Conservation (phyloP, 164 flowering plant species). For the Euptelea pleiosperma region DNA sequence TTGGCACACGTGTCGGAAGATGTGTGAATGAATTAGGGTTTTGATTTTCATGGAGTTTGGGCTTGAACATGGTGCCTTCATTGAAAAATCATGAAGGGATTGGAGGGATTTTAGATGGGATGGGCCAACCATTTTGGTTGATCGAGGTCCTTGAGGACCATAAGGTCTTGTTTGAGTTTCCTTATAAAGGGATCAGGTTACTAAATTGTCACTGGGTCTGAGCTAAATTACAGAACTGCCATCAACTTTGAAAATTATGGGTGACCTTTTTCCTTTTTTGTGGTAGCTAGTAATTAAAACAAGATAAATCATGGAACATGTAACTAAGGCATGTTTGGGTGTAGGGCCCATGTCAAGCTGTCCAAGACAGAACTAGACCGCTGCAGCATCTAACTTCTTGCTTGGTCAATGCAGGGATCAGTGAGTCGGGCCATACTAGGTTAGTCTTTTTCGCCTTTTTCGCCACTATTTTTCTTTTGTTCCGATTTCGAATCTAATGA, state of each 20-base stretch:
- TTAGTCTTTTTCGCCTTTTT: too few relatives aligned
- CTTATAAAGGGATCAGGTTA: conserved; percentile 30
- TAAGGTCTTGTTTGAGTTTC: conserved; percentile 19
- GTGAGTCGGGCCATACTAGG: too few relatives aligned
- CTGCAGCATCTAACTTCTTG: too few relatives aligned
- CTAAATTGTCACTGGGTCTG: conserved; percentile 25
- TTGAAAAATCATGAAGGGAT: conserved; percentile 35
- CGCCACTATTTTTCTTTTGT: too few relatives aligned
- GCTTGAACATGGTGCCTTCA: conserved; percentile 34
- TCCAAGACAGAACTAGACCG: too few relatives aligned
- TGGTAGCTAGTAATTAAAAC: too few relatives aligned
- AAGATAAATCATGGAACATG: too few relatives aligned
- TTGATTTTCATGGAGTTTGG: conserved; percentile 62
- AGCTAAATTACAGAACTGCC: conserved; percentile 6
- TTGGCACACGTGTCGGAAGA: conserved; percentile 50
- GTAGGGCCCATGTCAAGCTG: too few relatives aligned
- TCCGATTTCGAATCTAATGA: too few relatives aligned
- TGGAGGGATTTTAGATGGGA: conserved; percentile 31
- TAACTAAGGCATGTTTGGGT: too few relatives aligned
- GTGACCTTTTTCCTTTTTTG: background rate
- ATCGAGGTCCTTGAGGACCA: conserved; percentile 4
- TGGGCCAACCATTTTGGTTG: conserved; percentile 27
- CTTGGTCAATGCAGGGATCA: too few relatives aligned
- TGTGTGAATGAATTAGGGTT: conserved; percentile 55
- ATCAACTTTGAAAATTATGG: conserved; percentile 17